phyloP scores from a whole-genome alignment of 768 basidiomycete genomes.

The Xerocomus spinulosus region DNA sequence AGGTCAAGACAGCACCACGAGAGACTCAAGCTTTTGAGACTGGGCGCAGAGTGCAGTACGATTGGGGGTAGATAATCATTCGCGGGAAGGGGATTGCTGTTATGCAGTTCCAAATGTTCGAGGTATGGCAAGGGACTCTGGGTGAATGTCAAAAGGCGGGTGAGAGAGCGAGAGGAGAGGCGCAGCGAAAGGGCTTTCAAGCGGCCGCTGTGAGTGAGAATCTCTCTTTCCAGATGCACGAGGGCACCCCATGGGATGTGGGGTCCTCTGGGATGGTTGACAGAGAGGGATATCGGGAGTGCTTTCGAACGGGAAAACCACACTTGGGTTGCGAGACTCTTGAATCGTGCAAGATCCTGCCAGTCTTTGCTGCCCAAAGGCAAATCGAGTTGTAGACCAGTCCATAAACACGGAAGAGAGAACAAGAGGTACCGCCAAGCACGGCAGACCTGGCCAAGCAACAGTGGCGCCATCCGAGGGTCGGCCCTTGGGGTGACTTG shows the following conservation, averaged over 20 bases:
- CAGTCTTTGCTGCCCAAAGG: slow-evolving; percentile 19
- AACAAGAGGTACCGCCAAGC: slow-evolving; percentile 30
- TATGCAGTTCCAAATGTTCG: slow-evolving; percentile 25
- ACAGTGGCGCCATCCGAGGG: slow-evolving; percentile 17
- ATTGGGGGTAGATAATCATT: slow-evolving; percentile 25
- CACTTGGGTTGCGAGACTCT: slow-evolving; percentile 23
- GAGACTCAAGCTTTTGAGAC: slow-evolving; percentile 24
- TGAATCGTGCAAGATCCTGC: slow-evolving; percentile 26
- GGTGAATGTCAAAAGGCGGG: slow-evolving; percentile 25
- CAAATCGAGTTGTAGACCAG: slow-evolving; percentile 20
- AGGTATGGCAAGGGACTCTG: slow-evolving; percentile 22
- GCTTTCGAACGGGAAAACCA: slow-evolving; percentile 30
- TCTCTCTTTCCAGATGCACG: slow-evolving; percentile 27
- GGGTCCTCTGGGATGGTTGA: slow-evolving; percentile 22
- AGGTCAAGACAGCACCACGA: slow-evolving; percentile 30
- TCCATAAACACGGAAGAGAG: slow-evolving; percentile 27
- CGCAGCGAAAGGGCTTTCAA: slow-evolving; percentile 17
- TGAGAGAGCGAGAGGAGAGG: slow-evolving; percentile 24
- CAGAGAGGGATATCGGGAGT: slow-evolving; percentile 24
- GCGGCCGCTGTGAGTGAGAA: slow-evolving; percentile 22
- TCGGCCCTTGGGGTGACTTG: slow-evolving; percentile 6
- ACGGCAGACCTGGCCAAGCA: slow-evolving; percentile 29
- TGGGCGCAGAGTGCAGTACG: slow-evolving; percentile 23
- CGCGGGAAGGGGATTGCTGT: slow-evolving; percentile 20
- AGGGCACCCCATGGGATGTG: slow-evolving; percentile 25